Conservation (phyloP, 1,139 yeast species). For the Yamadazyma dushanensis region DNA sequence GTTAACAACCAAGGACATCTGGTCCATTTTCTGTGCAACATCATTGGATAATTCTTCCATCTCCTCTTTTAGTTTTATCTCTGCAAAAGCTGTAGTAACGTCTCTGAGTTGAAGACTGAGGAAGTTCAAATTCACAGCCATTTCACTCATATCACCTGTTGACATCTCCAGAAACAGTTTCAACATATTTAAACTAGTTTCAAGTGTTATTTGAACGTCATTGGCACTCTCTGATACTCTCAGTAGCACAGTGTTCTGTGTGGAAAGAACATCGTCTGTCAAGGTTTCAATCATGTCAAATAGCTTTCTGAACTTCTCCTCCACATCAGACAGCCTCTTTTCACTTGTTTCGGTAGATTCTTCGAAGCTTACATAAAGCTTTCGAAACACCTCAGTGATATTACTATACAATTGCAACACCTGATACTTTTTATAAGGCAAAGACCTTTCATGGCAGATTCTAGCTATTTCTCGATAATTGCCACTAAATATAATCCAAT, state of each 20-base stretch:
- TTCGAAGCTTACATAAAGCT: conserved; percentile 20
- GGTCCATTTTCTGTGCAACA: conserved; percentile 4
- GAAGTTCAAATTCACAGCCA: conserved; percentile 16
- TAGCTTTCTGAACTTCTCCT: conserved; percentile 19
- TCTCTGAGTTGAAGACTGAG: conserved; percentile 13
- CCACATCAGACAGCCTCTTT: conserved; percentile 13
- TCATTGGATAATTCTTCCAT: conserved; percentile 10
- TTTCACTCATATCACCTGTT: conserved; percentile 12
- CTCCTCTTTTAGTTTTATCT: conserved; percentile 8
- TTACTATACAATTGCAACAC: conserved; percentile 46
- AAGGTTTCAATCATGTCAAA: conserved; percentile 11
- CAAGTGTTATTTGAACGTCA: conserved; percentile 14
- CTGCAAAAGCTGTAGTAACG: conserved; percentile 8
- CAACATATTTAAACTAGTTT: conserved; percentile 13
- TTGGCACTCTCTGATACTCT: conserved; percentile 13
- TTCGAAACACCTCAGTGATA: conserved; percentile 36
- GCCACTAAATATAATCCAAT: conserved; percentile 65
- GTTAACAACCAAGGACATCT: conserved; percentile 3
- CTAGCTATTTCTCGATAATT: conserved; percentile 50
- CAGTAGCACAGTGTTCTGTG: conserved; percentile 11
- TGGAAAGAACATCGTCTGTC: conserved; percentile 5
- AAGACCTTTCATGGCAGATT: conserved; percentile 49
- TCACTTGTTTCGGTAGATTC: conserved; percentile 16
- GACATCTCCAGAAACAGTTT: conserved; percentile 7
- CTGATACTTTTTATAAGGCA: conserved; percentile 55